Percentiles rank a stretch among this genome's conserved stretches.
These are phyloP conservation scores for Candida berthetii DNA, from an alignment of 805 yeast genomes.

Conservation along the genomic window DNA sequence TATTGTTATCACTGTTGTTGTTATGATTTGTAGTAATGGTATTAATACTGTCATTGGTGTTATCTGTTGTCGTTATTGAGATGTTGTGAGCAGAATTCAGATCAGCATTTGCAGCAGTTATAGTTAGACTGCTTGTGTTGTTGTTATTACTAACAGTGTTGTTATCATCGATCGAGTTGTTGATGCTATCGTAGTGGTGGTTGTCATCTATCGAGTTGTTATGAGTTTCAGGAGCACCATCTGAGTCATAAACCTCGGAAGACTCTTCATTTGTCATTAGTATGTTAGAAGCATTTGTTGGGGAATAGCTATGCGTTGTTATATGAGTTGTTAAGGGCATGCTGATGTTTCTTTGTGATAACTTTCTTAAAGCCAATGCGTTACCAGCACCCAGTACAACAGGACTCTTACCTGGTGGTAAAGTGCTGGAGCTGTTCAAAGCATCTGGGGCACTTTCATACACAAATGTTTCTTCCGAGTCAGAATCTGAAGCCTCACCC, in stretches of 20 bases:
- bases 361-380: conserved; percentile 12
- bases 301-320: conserved; percentile 4
- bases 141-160: no score
- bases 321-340: conserved; percentile 15
- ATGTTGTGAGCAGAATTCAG: background rate
- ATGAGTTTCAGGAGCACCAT: background rate
- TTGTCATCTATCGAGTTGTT: background rate
- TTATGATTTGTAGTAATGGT: background rate
- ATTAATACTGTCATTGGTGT: no score
- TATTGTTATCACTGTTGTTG: background rate
- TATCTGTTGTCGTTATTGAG: background rate
- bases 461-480: conserved; percentile 94
- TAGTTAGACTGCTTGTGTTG: background rate
- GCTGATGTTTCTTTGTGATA: conserved; percentile 18
- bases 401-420: conserved; percentile 10
- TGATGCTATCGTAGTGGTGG: conserved; percentile 1
- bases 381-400: conserved; percentile 6
- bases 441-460: conserved; percentile 49
- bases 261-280: background rate
- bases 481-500: conserved; percentile 81
- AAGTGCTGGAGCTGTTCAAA: conserved; percentile 11
- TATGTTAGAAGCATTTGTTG: conserved; percentile 8
- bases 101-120: background rate
- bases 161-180: background rate
- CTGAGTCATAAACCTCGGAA: background rate